Evolutionary conservation across 208 protist genomes (phyloP).

Genomic region (Cochliopodium minus): DNA sequence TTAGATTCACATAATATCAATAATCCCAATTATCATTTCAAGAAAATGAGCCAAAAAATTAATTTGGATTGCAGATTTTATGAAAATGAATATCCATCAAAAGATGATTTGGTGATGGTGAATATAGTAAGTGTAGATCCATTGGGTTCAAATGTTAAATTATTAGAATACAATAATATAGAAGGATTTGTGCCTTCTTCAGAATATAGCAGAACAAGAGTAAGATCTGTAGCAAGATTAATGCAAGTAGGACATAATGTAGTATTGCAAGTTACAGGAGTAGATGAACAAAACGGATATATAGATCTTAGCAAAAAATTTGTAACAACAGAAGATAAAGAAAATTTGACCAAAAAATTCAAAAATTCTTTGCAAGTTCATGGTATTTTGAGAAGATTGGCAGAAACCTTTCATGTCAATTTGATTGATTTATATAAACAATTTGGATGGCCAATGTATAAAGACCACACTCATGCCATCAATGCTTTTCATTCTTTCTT

Average conservation of each 20-base stretch:
- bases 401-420: slow-evolving; percentile 34
- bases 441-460: slow-evolving; percentile 61
- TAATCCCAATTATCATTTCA: no score
- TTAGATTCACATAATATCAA: no score
- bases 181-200: slow-evolving; percentile 95
- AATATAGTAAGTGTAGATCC: slow-evolving; percentile 71
- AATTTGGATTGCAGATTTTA: slow-evolving; percentile 75
- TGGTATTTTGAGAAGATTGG: slow-evolving; percentile 84
- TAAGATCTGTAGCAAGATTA: slow-evolving; percentile 93
- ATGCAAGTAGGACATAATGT: slow-evolving; percentile 87
- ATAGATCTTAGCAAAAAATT: slow-evolving; percentile 13
- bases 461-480: slow-evolving; percentile 44
- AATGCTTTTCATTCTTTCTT: slow-evolving; percentile 57
- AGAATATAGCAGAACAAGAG: slow-evolving; percentile 84
- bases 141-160: slow-evolving; percentile 67
- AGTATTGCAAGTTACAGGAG: slow-evolving; percentile 85
- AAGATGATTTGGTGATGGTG: slow-evolving; percentile 90
- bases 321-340: slow-evolving; percentile 77
- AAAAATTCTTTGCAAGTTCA: slow-evolving; percentile 82
- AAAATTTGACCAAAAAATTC: slow-evolving; percentile 72
- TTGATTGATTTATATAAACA: slow-evolving; percentile 42
- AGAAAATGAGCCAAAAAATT: no score
- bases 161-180: slow-evolving; percentile 92
- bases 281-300: slow-evolving; percentile 83
- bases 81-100: slow-evolving; percentile 69